A percentile compares a stretch with the other conserved stretches of the same genome.
Conservation (phyloP, 2,329 filamentous ascomycete genomes). For the Bipolaris oryzae region DNA sequence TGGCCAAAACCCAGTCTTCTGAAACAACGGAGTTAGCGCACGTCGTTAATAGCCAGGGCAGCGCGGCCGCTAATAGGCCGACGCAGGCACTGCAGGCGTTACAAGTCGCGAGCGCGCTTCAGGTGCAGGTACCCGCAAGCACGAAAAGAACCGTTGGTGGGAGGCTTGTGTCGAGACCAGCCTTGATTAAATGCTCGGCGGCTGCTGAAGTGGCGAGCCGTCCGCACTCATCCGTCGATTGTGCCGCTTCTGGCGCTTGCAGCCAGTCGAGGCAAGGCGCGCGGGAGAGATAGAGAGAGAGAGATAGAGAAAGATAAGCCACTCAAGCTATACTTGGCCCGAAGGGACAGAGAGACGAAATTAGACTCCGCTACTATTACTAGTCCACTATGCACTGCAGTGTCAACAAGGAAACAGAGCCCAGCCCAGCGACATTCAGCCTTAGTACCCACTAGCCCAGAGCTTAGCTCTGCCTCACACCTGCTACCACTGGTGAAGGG, state of each 20-base stretch:
- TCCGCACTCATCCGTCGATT: background rate
- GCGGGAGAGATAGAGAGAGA: too few species aligned
- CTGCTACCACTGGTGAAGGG: background rate
- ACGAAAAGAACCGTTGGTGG: slow-evolving; percentile 20
- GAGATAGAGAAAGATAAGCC: background rate
- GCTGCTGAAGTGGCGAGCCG: slow-evolving; percentile 10
- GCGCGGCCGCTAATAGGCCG: slow-evolving; percentile 21
- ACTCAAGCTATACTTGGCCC: slow-evolving; percentile 1
- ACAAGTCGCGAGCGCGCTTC: slow-evolving; percentile 32
- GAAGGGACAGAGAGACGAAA: background rate
- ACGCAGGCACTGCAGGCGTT: slow-evolving; percentile 6
- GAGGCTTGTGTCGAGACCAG: slow-evolving; percentile 13
- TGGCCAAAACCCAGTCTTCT: slow-evolving; percentile 21
- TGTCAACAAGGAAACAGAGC: background rate
- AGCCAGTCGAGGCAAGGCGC: background rate
- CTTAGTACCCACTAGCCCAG: background rate
- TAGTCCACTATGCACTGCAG: slow-evolving; percentile 1
- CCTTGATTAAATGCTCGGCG: slow-evolving; percentile 11
- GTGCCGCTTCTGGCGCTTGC: slow-evolving; percentile 6
- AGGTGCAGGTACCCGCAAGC: slow-evolving; percentile 21
- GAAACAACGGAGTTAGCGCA: slow-evolving; percentile 29
- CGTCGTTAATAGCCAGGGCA: background rate
- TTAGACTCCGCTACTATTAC: too few species aligned
- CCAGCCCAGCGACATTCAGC: slow-evolving; percentile 8
- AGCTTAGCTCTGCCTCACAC: background rate